Percentiles rank a stretch among this genome's conserved stretches.
phyloP scores from a whole-genome alignment of 1,139 yeast genomes.

The Taphrina populina region DNA sequence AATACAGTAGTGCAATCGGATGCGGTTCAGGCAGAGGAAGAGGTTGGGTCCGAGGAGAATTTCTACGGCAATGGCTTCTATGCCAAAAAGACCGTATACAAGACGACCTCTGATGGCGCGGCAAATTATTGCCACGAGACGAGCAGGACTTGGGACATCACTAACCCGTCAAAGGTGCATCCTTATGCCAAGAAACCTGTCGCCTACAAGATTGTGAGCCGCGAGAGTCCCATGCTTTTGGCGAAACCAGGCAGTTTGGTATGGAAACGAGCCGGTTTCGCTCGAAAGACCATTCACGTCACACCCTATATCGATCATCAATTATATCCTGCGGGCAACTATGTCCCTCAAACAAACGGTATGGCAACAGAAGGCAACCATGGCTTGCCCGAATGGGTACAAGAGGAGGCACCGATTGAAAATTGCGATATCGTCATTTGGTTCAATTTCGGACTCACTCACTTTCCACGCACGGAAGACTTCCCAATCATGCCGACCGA shows the following conservation, averaged over 20 bases:
- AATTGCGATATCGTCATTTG: slow-evolving; percentile 69
- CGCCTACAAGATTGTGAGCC: slow-evolving; percentile 74
- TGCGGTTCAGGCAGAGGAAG: slow-evolving; percentile 59
- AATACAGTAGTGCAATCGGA: slow-evolving; percentile 73
- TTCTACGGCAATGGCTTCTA: slow-evolving; percentile 72
- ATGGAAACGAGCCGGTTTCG: slow-evolving; percentile 80
- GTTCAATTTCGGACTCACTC: slow-evolving; percentile 82
- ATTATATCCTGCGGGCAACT: slow-evolving; percentile 75
- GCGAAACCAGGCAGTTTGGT: slow-evolving; percentile 75
- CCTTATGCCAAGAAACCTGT: slow-evolving; percentile 72
- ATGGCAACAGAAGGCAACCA: slow-evolving; percentile 54
- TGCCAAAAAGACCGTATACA: slow-evolving; percentile 62
- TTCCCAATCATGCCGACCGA: slow-evolving; percentile 79
- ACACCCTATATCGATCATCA: slow-evolving; percentile 64
- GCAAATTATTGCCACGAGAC: slow-evolving; percentile 62
- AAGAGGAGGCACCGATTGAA: slow-evolving; percentile 61
- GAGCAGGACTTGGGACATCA: slow-evolving; percentile 75
- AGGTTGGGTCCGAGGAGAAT: slow-evolving; percentile 65
- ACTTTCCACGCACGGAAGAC: slow-evolving; percentile 85
- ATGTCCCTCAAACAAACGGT: slow-evolving; percentile 78
- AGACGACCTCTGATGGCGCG: slow-evolving; percentile 66
- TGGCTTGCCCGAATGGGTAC: slow-evolving; percentile 73
- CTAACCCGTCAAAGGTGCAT: slow-evolving; percentile 66
- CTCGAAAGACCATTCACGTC: slow-evolving; percentile 64
- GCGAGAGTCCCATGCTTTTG: slow-evolving; percentile 68